Percentiles rank a stretch among this genome's conserved stretches.
These are phyloP conservation scores for Wickerhamiella occidentalis DNA, from an alignment of 805 yeast species.

Conservation along the genomic window DNA sequence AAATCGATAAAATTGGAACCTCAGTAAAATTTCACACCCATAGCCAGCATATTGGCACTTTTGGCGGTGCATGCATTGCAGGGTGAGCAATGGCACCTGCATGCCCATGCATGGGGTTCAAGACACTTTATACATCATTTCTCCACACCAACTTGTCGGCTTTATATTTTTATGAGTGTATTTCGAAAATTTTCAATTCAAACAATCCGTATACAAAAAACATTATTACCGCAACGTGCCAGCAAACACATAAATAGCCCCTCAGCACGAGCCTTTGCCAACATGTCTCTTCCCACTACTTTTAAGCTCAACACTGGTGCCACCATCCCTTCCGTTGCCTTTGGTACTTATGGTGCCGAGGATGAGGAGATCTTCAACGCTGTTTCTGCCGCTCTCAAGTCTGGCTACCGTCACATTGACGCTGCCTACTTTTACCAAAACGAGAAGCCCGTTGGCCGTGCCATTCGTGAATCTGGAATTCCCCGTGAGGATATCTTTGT, in stretches of 20 bases:
- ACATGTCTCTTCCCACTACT: constrained; percentile 10
- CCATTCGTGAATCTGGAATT: constrained; percentile 33
- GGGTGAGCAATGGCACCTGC: neutral
- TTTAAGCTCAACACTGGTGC: constrained; percentile 46
- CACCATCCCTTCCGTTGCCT: constrained; percentile 52
- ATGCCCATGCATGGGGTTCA: neutral
- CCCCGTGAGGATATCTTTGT: constrained; percentile 43
- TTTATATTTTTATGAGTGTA: neutral
- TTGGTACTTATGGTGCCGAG: constrained; percentile 51
- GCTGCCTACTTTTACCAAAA: constrained; percentile 60
- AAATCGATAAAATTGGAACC: neutral
- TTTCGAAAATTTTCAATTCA: neutral
- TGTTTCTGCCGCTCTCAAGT: constrained; percentile 48
- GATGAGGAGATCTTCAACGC: constrained; percentile 36
- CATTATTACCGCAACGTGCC: neutral
- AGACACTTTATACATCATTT: neutral
- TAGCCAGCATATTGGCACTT: neutral
- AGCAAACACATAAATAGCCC: neutral
- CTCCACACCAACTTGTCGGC: neutral
- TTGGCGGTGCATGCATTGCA: neutral
- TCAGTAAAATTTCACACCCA: neutral
- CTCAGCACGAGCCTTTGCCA: neutral
- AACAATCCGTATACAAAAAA: neutral
- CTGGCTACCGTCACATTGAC: constrained; percentile 63
- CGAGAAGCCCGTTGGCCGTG: constrained; percentile 53